Evolutionary conservation across 192 early-diverging fungal genomes (phyloP), one percentile per base, ranked within the genome.

Genomic region (Coemansia sp.): DNA sequence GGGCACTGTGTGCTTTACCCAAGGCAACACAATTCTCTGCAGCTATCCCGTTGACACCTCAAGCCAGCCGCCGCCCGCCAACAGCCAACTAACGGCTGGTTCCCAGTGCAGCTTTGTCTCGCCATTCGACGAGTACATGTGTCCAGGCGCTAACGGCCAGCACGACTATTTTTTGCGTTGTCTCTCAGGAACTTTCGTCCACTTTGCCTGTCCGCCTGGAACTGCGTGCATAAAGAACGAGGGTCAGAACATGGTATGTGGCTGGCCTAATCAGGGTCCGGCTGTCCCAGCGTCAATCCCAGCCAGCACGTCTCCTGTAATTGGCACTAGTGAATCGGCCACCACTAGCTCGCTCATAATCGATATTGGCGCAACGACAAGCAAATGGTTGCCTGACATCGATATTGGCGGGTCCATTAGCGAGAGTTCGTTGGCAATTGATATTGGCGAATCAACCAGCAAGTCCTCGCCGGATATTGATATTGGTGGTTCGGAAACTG

Each of bases 191-290:
- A 74, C 65, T 4, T 80, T 51, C 34, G 68, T 80, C 1, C 59
- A 68, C 22, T 80, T 80, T 47, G 21, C 64, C 9, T 80, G 78
- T 49, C 54, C 78, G 11, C 72, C 78, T 20, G 78, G 78, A 4
- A 80, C 78, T 10, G 67, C 50, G 2, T 80, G 78, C 40, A 23
- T 71, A 4, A 80, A 80, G 55, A 63, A 57, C 28, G 62, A 65
- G 31, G 78, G 78, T 2, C 64, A 74, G 37, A 68, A 60, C 19
- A 80, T 80, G 78, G 67, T 59, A 37, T 80, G 78, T 23, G 72
- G 72, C 9, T 59, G 55, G 54, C 46, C 34, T 44, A 50, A 38
- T 7, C 54, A 65, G 37, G 54, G 4, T 9, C 23, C 40, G 1
- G 59, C 17, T 34, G 23, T 19, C 1, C 15, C 46, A 0, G 37